Evolutionary conservation across 495 filamentous ascomycete genomes (phyloP).

Genomic region (Poronia punctata): DNA sequence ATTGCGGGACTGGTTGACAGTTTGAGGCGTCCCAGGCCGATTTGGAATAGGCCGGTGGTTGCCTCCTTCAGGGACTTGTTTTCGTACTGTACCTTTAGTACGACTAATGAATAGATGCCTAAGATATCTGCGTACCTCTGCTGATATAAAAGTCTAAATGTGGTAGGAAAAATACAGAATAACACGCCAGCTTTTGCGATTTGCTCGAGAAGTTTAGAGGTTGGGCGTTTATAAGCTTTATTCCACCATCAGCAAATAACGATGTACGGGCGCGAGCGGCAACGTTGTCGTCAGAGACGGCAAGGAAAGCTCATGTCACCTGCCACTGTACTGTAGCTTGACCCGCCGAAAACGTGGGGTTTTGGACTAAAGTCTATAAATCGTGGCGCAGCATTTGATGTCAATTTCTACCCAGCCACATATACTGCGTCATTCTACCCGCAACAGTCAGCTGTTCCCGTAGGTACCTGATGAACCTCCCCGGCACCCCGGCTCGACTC

Average conservation of each 20-base stretch:
- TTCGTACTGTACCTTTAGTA: background rate
- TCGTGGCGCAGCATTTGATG: conserved; percentile 6
- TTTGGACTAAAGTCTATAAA: background rate
- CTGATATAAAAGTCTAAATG: background rate
- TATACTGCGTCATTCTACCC: conserved; percentile 8
- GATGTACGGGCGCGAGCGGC: conserved; percentile 4
- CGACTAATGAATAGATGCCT: background rate
- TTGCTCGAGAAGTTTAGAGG: no score
- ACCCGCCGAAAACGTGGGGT: conserved; percentile 7
- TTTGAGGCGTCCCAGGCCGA: background rate
- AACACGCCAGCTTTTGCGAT: no score
- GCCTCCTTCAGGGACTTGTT: no score
- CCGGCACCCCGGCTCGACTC: conserved; percentile 2
- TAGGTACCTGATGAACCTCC: background rate
- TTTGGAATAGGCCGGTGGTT: background rate
- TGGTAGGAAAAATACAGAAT: no score
- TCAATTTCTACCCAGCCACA: conserved; percentile 3
- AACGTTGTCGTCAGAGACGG: conserved; percentile 7
- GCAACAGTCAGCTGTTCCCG: background rate
- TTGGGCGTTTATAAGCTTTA: no score
- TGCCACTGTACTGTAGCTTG: background rate
- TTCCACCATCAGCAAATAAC: no score
- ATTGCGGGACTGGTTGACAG: background rate
- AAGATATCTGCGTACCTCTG: background rate
- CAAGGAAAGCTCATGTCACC: background rate